Conservation (phyloP, 208 protist genomes). For the Leishmania guyanensis region DNA sequence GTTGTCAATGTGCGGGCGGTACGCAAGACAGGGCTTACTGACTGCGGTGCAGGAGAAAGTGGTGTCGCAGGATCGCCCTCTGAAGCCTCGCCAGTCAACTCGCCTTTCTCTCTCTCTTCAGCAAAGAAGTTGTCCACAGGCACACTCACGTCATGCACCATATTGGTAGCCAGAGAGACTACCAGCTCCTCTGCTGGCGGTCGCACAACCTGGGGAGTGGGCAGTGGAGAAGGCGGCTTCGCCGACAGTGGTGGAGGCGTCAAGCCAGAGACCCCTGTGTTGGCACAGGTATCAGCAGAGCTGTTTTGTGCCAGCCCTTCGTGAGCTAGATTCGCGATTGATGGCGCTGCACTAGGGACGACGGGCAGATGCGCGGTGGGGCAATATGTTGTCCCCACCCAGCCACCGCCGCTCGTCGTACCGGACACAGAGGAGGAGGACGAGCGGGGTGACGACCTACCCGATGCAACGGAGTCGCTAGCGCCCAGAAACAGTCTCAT, state of each 20-base stretch:
- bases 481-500: constrained; percentile 29
- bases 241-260: background rate
- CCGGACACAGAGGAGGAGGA: constrained; percentile 5
- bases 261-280: background rate
- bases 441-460: constrained; percentile 7
- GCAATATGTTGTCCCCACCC: background rate
- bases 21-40: background rate
- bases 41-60: background rate
- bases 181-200: constrained; percentile 11
- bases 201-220: background rate
- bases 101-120: constrained; percentile 3
- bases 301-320: background rate
- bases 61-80: background rate
- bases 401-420: background rate
- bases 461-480: constrained; percentile 7
- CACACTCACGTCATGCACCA: constrained; percentile 20
- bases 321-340: background rate
- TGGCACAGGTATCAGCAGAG: background rate
- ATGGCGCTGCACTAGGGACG: background rate
- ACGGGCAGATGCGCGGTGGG: background rate
- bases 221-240: background rate
- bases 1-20: constrained; percentile 16
- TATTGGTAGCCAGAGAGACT: constrained; percentile 3
- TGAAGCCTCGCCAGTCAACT: background rate
- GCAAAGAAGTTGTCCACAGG: constrained; percentile 24